Evolutionary conservation across 2,329 filamentous ascomycete genomes (phyloP).

Genomic region (Pseudogymnoascus sp.): DNA sequence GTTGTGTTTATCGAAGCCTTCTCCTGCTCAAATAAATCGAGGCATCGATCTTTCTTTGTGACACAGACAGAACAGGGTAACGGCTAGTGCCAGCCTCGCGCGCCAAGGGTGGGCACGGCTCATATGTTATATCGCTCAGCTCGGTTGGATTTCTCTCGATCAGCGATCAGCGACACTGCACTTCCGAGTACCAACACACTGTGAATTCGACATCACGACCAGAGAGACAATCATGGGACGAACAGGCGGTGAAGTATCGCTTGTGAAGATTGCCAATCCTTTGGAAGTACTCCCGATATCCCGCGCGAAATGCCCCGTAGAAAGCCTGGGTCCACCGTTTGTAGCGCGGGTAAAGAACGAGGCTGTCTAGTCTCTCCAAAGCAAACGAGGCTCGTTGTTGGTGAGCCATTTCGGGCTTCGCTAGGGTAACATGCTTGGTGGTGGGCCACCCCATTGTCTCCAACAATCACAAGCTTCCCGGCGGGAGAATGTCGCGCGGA

Average conservation of each 20-base stretch:
- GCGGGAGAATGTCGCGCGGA: not conserved
- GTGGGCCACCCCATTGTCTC: not conserved
- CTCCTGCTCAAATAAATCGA: not conserved
- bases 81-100: not conserved
- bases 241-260: not conserved
- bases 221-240: not conserved
- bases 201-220: slow-evolving; percentile 1
- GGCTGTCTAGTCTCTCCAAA: slow-evolving; percentile 7
- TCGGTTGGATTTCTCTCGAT: not conserved
- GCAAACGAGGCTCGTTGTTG: not conserved
- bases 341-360: not conserved
- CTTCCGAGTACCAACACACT: not conserved
- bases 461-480: not conserved
- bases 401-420: slow-evolving; percentile 4
- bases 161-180: not conserved
- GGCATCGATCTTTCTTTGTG: not conserved
- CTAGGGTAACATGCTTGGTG: not conserved
- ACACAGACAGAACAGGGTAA: not conserved
- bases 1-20: not conserved
- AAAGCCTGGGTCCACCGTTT: slow-evolving; percentile 9
- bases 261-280: not conserved
- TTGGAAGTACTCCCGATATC: not conserved
- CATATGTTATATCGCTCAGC: slow-evolving; percentile 7
- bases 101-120: slow-evolving; percentile 4
- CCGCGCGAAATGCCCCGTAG: not conserved